Evolutionary conservation across 164 flowering plant genomes (phyloP).

Genomic region (Aristolochia fimbriata): DNA sequence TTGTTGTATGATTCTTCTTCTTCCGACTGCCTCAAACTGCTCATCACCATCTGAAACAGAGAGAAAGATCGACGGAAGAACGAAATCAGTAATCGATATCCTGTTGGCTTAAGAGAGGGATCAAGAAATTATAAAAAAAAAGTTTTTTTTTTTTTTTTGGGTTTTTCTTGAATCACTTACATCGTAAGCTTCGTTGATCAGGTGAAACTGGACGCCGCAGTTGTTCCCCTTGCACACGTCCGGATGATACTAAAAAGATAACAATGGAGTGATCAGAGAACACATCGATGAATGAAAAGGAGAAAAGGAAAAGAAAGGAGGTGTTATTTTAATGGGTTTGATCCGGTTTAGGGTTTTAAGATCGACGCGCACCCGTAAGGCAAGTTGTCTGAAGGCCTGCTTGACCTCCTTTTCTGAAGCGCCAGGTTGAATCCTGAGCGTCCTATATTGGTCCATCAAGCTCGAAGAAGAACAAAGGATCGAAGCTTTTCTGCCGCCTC

Average conservation of each 20-base stretch:
- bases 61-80: not conserved
- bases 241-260: constrained; percentile 83
- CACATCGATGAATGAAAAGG: too few species aligned
- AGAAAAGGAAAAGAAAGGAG: not conserved
- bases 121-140: not conserved
- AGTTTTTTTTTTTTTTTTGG: too few species aligned
- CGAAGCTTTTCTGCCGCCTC: not conserved
- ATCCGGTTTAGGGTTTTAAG: too few species aligned
- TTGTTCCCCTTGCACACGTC: constrained; percentile 89
- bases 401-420: constrained; percentile 84
- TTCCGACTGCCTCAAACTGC: constrained; percentile 35
- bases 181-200: constrained; percentile 86
- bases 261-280: not conserved
- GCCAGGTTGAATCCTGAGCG: constrained; percentile 50
- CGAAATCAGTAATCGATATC: not conserved
- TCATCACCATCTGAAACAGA: constrained; percentile 37
- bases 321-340: too few species aligned
- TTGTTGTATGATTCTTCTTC: constrained; percentile 1
- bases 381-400: constrained; percentile 77
- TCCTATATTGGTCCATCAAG: constrained; percentile 48
- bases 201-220: constrained; percentile 63
- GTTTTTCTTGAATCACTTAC: constrained; percentile 23
- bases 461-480: constrained; percentile 8
- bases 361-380: constrained; percentile 39
- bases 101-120: too few species aligned